Conservation (phyloP, 192 early-diverging fungal genomes). For the Neocallimastix lanati region DNA sequence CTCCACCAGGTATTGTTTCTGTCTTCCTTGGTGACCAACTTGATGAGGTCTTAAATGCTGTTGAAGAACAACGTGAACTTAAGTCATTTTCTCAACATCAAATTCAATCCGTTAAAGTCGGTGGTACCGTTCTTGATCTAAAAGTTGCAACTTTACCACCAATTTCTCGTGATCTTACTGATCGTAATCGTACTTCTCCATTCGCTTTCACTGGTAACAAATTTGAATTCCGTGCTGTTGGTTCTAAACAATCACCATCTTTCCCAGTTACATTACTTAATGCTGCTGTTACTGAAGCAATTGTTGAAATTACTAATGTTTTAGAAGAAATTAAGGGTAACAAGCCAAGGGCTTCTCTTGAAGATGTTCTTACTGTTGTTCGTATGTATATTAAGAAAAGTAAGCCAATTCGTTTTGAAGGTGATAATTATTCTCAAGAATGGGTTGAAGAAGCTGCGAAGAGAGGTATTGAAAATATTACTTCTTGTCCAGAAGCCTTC, state of each 20-base stretch:
- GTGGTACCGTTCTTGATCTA: constrained; percentile 86
- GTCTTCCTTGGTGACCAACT: constrained; percentile 91
- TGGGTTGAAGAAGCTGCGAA: constrained; percentile 84
- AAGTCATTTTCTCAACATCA: constrained; percentile 76
- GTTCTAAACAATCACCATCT: constrained; percentile 92
- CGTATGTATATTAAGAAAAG: constrained; percentile 59
- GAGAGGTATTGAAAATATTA: constrained; percentile 94
- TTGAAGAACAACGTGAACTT: constrained; percentile 73
- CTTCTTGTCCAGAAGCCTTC: constrained; percentile 76
- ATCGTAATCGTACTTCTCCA: constrained; percentile 98
- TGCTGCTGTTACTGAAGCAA: constrained; percentile 70
- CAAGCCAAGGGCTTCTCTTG: constrained; percentile 44
- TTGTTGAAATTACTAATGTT: constrained; percentile 50
- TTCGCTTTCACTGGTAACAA: constrained; percentile 99
- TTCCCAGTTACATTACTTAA: constrained; percentile 91
- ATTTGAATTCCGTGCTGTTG: constrained; percentile 99
- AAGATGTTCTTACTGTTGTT: constrained; percentile 81
- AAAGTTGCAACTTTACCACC: constrained; percentile 82
- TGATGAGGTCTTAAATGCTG: constrained; percentile 80
- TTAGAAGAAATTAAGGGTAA: constrained; percentile 66
- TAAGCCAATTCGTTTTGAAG: constrained; percentile 87
- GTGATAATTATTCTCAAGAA: constrained; percentile 89
- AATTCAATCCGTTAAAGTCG: constrained; percentile 77
- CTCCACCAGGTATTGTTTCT: constrained; percentile 93
- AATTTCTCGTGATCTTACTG: constrained; percentile 89